phyloP scores from a whole-genome alignment of 352 stramenopile species.

The Globisporangium irregulare region DNA sequence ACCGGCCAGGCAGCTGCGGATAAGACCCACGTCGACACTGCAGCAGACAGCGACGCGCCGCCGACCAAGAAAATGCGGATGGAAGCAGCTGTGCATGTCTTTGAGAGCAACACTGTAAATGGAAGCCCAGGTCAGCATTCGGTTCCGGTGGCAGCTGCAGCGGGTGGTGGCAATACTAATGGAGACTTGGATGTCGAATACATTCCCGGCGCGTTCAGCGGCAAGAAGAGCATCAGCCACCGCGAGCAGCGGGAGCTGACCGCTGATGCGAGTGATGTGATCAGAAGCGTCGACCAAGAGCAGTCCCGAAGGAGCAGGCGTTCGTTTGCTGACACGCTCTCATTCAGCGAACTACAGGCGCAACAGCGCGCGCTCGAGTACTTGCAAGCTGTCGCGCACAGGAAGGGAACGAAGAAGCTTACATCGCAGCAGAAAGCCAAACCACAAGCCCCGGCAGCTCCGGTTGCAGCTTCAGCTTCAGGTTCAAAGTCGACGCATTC shows the following conservation, averaged over 20 bases:
- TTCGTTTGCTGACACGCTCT: conserved; percentile 38
- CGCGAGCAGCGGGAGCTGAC: neutral
- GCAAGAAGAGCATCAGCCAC: neutral
- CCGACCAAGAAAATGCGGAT: conserved; percentile 15
- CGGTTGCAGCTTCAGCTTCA: neutral
- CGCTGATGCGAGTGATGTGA: neutral
- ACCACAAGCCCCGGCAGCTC: neutral
- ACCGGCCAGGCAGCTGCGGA: neutral
- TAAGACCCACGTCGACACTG: neutral
- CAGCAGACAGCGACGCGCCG: neutral
- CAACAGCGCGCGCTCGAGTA: conserved; percentile 49
- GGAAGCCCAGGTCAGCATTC: neutral
- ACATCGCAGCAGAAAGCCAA: conserved; percentile 1
- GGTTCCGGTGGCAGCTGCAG: neutral
- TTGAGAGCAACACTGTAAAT: neutral
- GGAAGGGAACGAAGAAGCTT: conserved; percentile 21
- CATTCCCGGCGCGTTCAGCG: conserved; percentile 4
- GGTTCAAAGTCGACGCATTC: neutral
- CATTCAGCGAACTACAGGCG: conserved; percentile 60
- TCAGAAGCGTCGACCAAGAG: neutral
- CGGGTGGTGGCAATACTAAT: neutral
- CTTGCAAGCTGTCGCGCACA: conserved; percentile 16
- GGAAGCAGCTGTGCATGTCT: neutral
- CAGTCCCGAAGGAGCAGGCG: conserved; percentile 18
- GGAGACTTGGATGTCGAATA: conserved; percentile 10